Conservation (phyloP, 768 basidiomycete species). For the Russula olivacea region DNA sequence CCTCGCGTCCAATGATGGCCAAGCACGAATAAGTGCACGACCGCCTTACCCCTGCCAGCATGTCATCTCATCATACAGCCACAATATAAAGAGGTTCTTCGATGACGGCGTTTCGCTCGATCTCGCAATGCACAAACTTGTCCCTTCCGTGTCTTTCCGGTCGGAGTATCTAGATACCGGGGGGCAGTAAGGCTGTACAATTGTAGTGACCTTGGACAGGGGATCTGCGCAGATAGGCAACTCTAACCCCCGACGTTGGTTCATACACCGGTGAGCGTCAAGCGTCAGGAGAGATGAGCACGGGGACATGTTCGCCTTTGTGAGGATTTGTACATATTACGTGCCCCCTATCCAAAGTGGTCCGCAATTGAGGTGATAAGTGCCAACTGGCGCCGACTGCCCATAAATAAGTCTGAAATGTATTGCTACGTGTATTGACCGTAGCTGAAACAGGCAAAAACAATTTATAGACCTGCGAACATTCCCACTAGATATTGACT, state of each 20-base stretch:
- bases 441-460: background rate
- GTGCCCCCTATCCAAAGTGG: background rate
- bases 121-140: slow-evolving; percentile 12
- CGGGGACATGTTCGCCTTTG: background rate
- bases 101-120: slow-evolving; percentile 10
- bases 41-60: slow-evolving; percentile 19
- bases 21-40: slow-evolving; percentile 21
- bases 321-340: slow-evolving; percentile 2
- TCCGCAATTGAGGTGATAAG: background rate
- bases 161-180: slow-evolving; percentile 26
- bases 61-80: slow-evolving; percentile 18
- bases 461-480: slow-evolving; percentile 60
- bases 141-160: slow-evolving; percentile 13
- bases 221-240: slow-evolving; percentile 17
- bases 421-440: no score
- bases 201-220: background rate
- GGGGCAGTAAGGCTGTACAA: slow-evolving; percentile 7
- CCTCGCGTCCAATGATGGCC: slow-evolving; percentile 8
- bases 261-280: slow-evolving; percentile 17
- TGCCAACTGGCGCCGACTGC: background rate
- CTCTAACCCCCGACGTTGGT: slow-evolving; percentile 6
- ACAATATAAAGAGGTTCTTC: slow-evolving; percentile 6
- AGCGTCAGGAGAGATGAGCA: background rate
- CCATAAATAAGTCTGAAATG: slow-evolving; percentile 1
- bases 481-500: slow-evolving; percentile 94